Evolutionary conservation across 108 stramenopile species (phyloP).

Genomic region (Halocafeteria seosinensis): DNA sequence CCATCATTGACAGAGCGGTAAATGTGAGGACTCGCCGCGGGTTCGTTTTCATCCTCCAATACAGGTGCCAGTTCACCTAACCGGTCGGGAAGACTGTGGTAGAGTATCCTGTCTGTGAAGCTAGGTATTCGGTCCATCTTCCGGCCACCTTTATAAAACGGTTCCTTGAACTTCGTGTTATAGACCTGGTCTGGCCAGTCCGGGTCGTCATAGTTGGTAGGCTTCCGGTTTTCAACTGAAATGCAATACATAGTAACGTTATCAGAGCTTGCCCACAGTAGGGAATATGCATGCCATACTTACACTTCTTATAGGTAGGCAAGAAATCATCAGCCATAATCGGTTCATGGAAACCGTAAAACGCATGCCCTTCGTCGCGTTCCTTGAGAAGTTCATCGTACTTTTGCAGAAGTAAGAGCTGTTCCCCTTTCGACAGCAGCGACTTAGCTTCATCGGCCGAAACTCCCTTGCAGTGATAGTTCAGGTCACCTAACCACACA

Average conservation of each 20-base stretch:
- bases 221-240: background rate
- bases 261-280: no score
- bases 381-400: slow-evolving; percentile 14
- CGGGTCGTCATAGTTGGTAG: background rate
- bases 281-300: no score
- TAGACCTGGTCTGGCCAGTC: slow-evolving; percentile 8
- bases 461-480: slow-evolving; percentile 4
- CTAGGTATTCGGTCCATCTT: slow-evolving; percentile 4
- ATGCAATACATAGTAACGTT: no score
- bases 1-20: background rate
- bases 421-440: background rate
- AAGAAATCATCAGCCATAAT: slow-evolving; percentile 10
- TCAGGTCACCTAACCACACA: slow-evolving; percentile 15
- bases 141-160: slow-evolving; percentile 8
- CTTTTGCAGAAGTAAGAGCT: background rate
- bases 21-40: background rate
- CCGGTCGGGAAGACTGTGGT: slow-evolving; percentile 1
- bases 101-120: slow-evolving; percentile 13
- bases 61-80: slow-evolving; percentile 5
- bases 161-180: background rate
- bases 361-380: background rate
- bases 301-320: slow-evolving; percentile 21
- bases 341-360: slow-evolving; percentile 9
- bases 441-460: background rate
- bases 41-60: background rate